These are phyloP conservation scores for Agrocybe praecox DNA, from an alignment of 768 basidiomycete genomes.

Conservation along the genomic window DNA sequence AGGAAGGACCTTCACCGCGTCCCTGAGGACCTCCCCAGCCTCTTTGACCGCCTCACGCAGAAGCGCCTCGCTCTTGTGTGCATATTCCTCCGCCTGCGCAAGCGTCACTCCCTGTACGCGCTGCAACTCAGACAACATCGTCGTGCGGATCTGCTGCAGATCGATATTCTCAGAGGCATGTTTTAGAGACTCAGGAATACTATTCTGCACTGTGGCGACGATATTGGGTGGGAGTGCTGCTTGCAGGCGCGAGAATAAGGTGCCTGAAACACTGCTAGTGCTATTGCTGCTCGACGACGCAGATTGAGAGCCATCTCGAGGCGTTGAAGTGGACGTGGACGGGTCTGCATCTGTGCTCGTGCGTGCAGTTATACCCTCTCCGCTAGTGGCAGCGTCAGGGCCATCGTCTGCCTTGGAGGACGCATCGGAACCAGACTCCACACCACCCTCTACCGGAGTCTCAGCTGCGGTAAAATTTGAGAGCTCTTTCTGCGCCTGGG, in stretches of 20 bases:
- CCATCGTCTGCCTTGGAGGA: constrained; percentile 2
- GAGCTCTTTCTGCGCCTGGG: constrained; percentile 79
- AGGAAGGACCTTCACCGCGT: constrained; percentile 92
- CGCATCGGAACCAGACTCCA: constrained; percentile 11
- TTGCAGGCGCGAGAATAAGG: constrained; percentile 71
- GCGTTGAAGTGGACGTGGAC: constrained; percentile 4
- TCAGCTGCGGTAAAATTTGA: constrained; percentile 51
- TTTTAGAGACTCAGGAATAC: constrained; percentile 67
- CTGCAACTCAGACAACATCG: constrained; percentile 65
- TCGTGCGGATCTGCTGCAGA: constrained; percentile 65
- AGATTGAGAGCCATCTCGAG: constrained; percentile 17
- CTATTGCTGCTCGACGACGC: constrained; percentile 17
- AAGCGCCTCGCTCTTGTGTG: constrained; percentile 70
- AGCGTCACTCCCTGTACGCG: constrained; percentile 75
- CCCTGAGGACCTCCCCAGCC: constrained; percentile 78
- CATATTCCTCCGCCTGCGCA: constrained; percentile 84
- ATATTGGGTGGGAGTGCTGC: constrained; percentile 76
- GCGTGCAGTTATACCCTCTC: constrained; percentile 15
- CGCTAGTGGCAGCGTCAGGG: constrained; percentile 8
- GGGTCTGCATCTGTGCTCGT: constrained; percentile 1
- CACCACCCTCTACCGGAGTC: constrained; percentile 20
- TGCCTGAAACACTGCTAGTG: constrained; percentile 11
- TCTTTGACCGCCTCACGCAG: constrained; percentile 75
- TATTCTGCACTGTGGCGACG: constrained; percentile 64
- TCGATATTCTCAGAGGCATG: constrained; percentile 67